Percentiles rank a stretch among this genome's conserved stretches.
Conservation (phyloP, 441 rosid genomes). For the Corymbia citriodora region DNA sequence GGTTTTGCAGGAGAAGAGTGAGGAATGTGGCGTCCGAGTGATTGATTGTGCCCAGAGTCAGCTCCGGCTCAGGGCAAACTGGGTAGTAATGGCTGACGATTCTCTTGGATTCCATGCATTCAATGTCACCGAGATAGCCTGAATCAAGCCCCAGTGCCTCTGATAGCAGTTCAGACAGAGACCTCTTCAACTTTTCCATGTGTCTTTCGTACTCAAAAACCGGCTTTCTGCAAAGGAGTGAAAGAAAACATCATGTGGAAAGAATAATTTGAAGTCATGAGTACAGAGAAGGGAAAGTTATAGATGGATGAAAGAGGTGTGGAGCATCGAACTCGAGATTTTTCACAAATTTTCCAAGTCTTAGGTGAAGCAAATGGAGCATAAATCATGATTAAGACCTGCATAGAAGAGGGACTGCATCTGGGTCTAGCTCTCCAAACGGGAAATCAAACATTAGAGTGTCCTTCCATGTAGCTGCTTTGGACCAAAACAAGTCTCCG, state of each 20-base stretch:
- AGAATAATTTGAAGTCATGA: not conserved
- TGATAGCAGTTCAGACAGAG: not conserved
- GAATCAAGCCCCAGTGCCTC: not conserved
- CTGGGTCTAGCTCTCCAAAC: not conserved
- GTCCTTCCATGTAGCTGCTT: not conserved
- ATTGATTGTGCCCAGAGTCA: not conserved
- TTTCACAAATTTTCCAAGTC: not conserved
- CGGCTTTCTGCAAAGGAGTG: not conserved
- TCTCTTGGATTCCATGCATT: not conserved
- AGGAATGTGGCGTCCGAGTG: not conserved
- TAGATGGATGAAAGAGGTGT: not conserved
- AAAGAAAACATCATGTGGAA: not conserved
- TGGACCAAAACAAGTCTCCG: not conserved
- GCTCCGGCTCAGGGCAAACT: not conserved
- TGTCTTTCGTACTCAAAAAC: not conserved
- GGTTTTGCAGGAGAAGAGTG: not conserved
- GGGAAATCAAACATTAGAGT: not conserved
- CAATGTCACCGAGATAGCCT: not conserved
- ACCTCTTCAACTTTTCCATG: not conserved
- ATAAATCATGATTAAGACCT: not conserved
- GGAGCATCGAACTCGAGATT: not conserved
- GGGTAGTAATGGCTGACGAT: not conserved
- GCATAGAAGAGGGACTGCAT: not conserved
- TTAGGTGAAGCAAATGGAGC: not conserved
- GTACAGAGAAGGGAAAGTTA: not conserved